Conservation (phyloP, 371 early-diverging fungal species). For the Cladochytrium tenue region DNA sequence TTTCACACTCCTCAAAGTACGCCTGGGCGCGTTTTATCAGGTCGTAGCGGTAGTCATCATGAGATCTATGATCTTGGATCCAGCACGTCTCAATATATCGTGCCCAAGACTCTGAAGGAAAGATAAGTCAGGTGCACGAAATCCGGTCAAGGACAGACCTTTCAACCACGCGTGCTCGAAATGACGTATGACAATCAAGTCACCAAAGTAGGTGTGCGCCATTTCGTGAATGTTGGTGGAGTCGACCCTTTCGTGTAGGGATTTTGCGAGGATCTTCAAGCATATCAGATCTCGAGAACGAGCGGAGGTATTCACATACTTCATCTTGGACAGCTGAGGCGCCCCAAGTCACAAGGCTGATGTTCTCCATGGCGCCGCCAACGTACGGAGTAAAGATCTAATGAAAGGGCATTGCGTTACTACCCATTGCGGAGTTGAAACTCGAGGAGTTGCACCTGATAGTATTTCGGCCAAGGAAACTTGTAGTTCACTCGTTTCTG, state of each 20-base stretch:
- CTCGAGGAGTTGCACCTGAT: too few species aligned
- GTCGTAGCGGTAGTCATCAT: constrained; percentile 46
- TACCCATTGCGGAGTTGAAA: too few species aligned
- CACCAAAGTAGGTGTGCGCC: constrained; percentile 67
- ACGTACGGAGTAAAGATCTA: constrained; percentile 39
- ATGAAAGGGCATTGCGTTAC: too few species aligned
- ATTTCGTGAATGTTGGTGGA: constrained; percentile 62
- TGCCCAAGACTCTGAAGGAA: constrained; percentile 69
- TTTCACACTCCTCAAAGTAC: constrained; percentile 44
- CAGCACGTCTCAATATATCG: constrained; percentile 45
- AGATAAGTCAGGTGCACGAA: too few species aligned
- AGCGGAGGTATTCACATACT: background rate
- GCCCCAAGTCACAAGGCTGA: constrained; percentile 48
- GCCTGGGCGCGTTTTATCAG: constrained; percentile 32
- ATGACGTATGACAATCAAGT: constrained; percentile 57
- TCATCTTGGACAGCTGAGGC: constrained; percentile 43
- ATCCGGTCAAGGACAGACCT: too few species aligned
- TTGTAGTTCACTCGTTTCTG: constrained; percentile 44
- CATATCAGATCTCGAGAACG: too few species aligned
- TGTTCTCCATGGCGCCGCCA: constrained; percentile 65
- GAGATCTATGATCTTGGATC: constrained; percentile 48
- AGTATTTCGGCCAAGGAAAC: constrained; percentile 65
- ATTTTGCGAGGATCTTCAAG: background rate
- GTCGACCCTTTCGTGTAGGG: constrained; percentile 15
- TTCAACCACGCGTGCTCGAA: constrained; percentile 72